A percentile compares a stretch with the other conserved stretches of the same genome.
These are phyloP conservation scores for Russula griseocarnosa DNA, from an alignment of 768 basidiomycete genomes.

Conservation along the genomic window DNA sequence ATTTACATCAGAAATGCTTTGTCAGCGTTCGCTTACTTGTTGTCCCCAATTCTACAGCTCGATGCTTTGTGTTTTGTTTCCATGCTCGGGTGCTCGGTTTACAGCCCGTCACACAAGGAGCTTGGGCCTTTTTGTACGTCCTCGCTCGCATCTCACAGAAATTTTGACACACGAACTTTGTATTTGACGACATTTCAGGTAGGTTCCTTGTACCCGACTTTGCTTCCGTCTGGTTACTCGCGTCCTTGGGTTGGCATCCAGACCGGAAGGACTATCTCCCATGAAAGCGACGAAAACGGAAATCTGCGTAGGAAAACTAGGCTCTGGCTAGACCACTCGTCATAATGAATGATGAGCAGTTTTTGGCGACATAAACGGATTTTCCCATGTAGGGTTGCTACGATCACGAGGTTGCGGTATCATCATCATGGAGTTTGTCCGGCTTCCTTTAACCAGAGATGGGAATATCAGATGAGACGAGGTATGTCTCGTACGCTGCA, in stretches of 20 bases:
- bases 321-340: not conserved
- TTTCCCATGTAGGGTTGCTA: not conserved
- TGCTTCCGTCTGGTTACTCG: not conserved
- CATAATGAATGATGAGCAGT: not conserved
- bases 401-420: not conserved
- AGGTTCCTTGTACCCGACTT: not conserved
- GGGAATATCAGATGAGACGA: not conserved
- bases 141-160: not conserved
- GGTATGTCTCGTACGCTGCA: not conserved
- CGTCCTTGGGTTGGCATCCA: not conserved
- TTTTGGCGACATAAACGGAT: not conserved
- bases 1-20: slow-evolving; percentile 10
- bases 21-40: slow-evolving; percentile 3
- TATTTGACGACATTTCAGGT: not conserved
- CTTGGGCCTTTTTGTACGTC: not conserved
- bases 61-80: not conserved
- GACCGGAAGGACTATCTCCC: not conserved
- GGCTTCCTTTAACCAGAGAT: not conserved
- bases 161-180: not conserved
- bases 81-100: not conserved
- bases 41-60: not conserved
- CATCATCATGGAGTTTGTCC: not conserved
- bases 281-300: not conserved
- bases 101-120: not conserved
- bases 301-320: not conserved